A percentile compares a stretch with the other conserved stretches of the same genome.
Evolutionary conservation across 306 rosid species (phyloP).

Genomic region (Mucuna pruriens): DNA sequence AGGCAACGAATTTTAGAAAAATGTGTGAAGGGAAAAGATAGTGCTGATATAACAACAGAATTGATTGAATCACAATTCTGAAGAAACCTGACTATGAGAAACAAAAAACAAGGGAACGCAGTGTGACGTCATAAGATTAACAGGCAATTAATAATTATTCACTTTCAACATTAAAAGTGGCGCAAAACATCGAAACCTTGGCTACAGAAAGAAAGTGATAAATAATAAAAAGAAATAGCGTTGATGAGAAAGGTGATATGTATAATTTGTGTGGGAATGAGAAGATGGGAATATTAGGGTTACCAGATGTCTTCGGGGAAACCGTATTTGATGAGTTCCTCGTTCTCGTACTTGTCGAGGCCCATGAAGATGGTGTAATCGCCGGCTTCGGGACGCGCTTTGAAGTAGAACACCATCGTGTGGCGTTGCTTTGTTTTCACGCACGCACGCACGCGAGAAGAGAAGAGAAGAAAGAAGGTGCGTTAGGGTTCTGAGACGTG

Average conservation of each 20-base stretch:
- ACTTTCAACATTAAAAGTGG: not conserved
- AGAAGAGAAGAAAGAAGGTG: conserved; percentile 8
- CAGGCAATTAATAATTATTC: not conserved
- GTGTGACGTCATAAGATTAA: not conserved
- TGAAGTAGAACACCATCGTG: conserved; percentile 93
- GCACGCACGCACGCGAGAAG: not conserved
- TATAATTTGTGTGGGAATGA: too few relatives aligned
- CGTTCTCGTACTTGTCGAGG: conserved; percentile 92
- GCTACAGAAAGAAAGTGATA: too few relatives aligned
- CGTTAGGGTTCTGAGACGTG: conserved; percentile 37
- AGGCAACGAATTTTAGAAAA: not conserved
- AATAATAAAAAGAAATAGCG: too few relatives aligned
- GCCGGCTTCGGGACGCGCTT: conserved; percentile 92
- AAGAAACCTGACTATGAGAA: not conserved
- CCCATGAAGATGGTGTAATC: conserved; percentile 98
- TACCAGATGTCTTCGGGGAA: conserved; percentile 90
- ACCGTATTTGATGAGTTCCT: conserved; percentile 97
- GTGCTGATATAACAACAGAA: not conserved
- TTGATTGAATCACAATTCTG: conserved; percentile 17
- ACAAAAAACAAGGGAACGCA: too few relatives aligned
- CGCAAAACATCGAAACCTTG: not conserved
- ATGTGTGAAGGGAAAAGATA: not conserved
- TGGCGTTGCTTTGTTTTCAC: not conserved
- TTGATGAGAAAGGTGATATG: too few relatives aligned
- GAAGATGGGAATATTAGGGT: too few relatives aligned